These are phyloP conservation scores for Croton setiger DNA, from an alignment of 441 rosid genomes.

Conservation along the genomic window DNA sequence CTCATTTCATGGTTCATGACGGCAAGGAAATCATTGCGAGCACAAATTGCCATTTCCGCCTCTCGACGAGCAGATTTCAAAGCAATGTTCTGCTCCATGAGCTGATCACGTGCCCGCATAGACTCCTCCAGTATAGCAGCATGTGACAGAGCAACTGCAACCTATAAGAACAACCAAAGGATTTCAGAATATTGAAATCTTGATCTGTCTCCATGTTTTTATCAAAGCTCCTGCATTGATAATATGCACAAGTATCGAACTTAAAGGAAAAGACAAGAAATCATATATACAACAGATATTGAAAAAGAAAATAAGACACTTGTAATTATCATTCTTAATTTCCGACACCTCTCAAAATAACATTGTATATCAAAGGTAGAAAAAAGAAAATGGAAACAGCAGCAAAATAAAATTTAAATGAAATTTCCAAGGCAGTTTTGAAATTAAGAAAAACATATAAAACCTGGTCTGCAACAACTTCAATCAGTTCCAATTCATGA, in stretches of 20 bases:
- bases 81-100: slow-evolving; percentile 73
- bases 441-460: slow-evolving; percentile 13
- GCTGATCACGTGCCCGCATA: slow-evolving; percentile 83
- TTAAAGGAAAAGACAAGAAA: too few species aligned
- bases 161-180: slow-evolving; percentile 39
- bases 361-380: neutral
- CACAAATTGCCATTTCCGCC: slow-evolving; percentile 85
- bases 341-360: neutral
- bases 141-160: slow-evolving; percentile 95
- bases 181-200: slow-evolving; percentile 12
- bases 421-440: neutral
- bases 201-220: slow-evolving; percentile 1
- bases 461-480: slow-evolving; percentile 96
- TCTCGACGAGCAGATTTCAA: slow-evolving; percentile 73
- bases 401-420: neutral
- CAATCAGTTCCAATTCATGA: slow-evolving; percentile 91
- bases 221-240: neutral
- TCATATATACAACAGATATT: too few species aligned
- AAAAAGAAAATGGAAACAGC: neutral
- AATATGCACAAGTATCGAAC: neutral
- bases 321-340: slow-evolving; percentile 5
- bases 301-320: too few species aligned
- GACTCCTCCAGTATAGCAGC: slow-evolving; percentile 95
- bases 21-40: slow-evolving; percentile 90
- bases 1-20: slow-evolving; percentile 99